Conservation (phyloP, 768 basidiomycete species). For the Piloderma croceum region DNA sequence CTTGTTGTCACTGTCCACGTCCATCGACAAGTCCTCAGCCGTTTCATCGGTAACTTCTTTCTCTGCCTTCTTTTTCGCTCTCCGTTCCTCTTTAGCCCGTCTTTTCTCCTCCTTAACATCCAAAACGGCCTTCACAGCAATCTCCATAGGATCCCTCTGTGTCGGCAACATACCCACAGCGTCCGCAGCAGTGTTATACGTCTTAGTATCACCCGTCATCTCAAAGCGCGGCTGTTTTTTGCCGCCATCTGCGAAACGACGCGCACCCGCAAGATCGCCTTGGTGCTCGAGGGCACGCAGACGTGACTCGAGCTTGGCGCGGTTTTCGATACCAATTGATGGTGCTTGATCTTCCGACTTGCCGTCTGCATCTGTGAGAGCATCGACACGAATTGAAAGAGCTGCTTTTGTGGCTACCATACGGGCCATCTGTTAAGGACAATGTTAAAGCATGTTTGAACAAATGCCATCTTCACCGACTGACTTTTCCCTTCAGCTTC, state of each 20-base stretch:
- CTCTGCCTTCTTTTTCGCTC: conserved; percentile 56
- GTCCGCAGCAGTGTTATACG: conserved; percentile 86
- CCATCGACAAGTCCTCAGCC: conserved; percentile 37
- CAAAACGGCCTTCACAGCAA: conserved; percentile 65
- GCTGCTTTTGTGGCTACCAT: conserved; percentile 99
- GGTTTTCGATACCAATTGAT: conserved; percentile 87
- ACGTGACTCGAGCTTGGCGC: conserved; percentile 92
- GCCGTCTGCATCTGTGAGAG: conserved; percentile 85
- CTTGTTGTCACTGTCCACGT: conserved; percentile 34
- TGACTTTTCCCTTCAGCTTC: conserved; percentile 94
- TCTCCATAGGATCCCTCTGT: conserved; percentile 74
- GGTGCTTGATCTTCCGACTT: conserved; percentile 81
- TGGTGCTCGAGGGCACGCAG: conserved; percentile 85
- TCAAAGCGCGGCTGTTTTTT: conserved; percentile 78
- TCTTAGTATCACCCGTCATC: conserved; percentile 70
- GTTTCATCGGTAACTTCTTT: conserved; percentile 34
- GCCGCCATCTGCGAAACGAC: conserved; percentile 54
- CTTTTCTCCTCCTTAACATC: conserved; percentile 88
- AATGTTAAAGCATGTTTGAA: not conserved
- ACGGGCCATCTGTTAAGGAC: conserved; percentile 76
- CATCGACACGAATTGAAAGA: conserved; percentile 95
- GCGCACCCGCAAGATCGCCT: conserved; percentile 64
- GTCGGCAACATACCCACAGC: conserved; percentile 79
- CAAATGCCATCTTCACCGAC: conserved; percentile 12
- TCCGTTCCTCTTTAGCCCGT: conserved; percentile 72